Evolutionary conservation across 805 yeast genomes (phyloP).

Genomic region (Lachancea quebecensis): DNA sequence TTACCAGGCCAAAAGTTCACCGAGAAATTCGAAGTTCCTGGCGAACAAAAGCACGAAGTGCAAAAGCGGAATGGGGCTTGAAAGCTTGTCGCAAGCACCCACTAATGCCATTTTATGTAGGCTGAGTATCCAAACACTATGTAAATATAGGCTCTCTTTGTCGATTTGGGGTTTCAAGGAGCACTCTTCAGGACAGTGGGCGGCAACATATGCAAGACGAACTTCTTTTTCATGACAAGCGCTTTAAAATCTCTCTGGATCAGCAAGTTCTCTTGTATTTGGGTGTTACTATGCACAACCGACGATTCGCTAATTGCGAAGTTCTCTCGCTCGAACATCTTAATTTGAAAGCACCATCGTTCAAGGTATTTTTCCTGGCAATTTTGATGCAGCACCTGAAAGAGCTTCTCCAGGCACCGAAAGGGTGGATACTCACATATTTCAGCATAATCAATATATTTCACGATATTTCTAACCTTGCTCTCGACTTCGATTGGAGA

Average conservation of each 20-base stretch:
- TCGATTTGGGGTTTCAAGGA: too few species aligned
- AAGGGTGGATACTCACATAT: conserved; percentile 25
- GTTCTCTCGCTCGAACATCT: background rate
- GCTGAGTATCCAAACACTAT: background rate
- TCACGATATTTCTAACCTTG: background rate
- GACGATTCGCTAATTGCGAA: background rate
- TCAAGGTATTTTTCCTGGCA: background rate
- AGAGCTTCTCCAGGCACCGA: conserved; percentile 14
- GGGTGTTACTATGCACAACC: background rate
- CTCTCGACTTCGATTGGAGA: background rate
- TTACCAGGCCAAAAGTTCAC: conserved; percentile 74
- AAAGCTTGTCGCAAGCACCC: too few species aligned
- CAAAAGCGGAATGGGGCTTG: conserved; percentile 12
- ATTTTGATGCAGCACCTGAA: background rate
- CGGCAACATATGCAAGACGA: too few species aligned
- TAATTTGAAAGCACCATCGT: conserved; percentile 17
- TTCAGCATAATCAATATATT: conserved; percentile 8
- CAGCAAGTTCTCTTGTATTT: background rate
- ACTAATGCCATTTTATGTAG: too few species aligned
- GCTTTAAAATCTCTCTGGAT: conserved; percentile 1
- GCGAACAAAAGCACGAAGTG: conserved; percentile 43
- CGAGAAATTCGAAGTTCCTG: conserved; percentile 62
- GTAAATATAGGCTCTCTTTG: too few species aligned
- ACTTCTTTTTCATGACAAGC: background rate
- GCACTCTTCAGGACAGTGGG: too few species aligned